Evolutionary conservation across 805 yeast genomes (phyloP), one percentile per base, ranked within the genome.

Genomic region (Starmerella vitae): DNA sequence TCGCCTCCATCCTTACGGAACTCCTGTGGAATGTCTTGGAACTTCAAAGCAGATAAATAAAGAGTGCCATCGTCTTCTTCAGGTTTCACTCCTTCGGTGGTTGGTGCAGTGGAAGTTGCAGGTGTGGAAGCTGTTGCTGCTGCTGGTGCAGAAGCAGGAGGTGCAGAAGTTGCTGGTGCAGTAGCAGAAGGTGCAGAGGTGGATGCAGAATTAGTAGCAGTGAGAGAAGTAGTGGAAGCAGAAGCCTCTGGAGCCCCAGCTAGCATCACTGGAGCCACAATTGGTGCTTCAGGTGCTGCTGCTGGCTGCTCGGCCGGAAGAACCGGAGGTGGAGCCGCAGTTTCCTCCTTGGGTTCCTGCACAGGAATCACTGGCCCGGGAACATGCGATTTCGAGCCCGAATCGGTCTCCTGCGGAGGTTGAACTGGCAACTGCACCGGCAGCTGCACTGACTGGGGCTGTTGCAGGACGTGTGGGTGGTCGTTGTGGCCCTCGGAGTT

Each of bases 1-100:
- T 83, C 95, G 41, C 72, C 74, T 44, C 76, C 78, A 55, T 80
- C 81, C 58, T 84, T 85, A 60, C 80, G 84, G 66, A 73, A 72
- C 48, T 76, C 76, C 9, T 83, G 74, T 43, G 80, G 73, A 18
- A 85, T 84, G 45, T 73, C 68, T 25, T 24, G 21, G 37, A 28
- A 33, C 58, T 85, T 95, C 55, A 84, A 68, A 55, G 82, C 93
- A 48, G 56, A 57, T 43, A 58, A 43, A 53, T 33, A 3, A 5
- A 26, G 22, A 5, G 26, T 27, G 5, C 12, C 20, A 7, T 56
- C 39, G 58, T 59, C 51, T 52, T 65, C 55, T 48, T 20, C 30
- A n/a, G 26, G 7, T 12, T 7, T 12, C 26, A 12, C 12, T 22
- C 7, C 26, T 20, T 17, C 12, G 21, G 33, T 25, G 35, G 27